Evolutionary conservation across 371 early-diverging fungal species (phyloP).

Genomic region (Gilbertella persicaria): DNA sequence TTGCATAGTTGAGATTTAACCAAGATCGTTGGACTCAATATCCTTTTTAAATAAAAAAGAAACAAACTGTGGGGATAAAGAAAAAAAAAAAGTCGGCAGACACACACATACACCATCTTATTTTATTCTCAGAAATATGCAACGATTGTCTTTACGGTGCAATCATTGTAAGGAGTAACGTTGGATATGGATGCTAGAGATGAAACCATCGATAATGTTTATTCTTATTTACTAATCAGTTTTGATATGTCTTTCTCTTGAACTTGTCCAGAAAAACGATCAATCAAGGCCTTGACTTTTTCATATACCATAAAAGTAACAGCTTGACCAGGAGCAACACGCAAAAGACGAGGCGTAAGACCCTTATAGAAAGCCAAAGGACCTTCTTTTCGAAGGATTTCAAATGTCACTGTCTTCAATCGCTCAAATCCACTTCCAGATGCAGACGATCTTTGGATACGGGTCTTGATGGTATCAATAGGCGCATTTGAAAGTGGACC

Average conservation of each 20-base stretch:
- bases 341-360: conserved; percentile 89
- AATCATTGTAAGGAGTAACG: no score
- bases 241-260: conserved; percentile 43
- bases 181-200: no score
- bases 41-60: no score
- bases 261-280: conserved; percentile 50
- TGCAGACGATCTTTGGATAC: conserved; percentile 86
- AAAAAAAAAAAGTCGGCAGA: no score
- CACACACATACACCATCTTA: no score
- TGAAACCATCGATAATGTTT: no score
- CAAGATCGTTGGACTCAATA: no score
- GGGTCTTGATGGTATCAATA: conserved; percentile 98
- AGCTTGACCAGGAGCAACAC: conserved; percentile 88
- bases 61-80: no score
- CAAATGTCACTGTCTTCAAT: conserved; percentile 71
- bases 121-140: no score
- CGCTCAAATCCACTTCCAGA: conserved; percentile 80
- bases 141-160: no score
- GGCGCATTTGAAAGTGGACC: conserved; percentile 96
- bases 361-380: conserved; percentile 95
- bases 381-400: conserved; percentile 88
- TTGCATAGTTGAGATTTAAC: no score
- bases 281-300: conserved; percentile 77
- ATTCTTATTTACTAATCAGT: no score
- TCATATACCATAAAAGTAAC: conserved; percentile 91